phyloP scores from a whole-genome alignment of 306 rosid genomes.

The Psophocarpus tetragonolobus region DNA sequence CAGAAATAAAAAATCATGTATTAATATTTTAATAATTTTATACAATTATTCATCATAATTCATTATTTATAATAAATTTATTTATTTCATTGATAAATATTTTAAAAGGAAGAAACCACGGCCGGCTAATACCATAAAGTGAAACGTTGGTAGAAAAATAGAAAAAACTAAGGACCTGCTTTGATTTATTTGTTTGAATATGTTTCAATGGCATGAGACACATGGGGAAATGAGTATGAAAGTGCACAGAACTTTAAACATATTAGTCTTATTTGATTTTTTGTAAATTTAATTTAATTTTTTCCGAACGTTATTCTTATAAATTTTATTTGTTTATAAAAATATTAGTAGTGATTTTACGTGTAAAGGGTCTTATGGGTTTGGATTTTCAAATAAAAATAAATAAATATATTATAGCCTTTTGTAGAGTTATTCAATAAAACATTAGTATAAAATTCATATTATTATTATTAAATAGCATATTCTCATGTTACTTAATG shows the following conservation, averaged over 20 bases:
- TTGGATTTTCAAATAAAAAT: neutral
- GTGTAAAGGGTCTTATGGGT: neutral
- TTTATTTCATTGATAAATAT: too few relatives aligned
- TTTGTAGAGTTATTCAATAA: neutral
- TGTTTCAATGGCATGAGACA: neutral
- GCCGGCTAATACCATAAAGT: conserved; percentile 1
- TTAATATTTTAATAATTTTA: too few relatives aligned
- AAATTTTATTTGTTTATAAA: neutral
- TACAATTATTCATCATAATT: too few relatives aligned
- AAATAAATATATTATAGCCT: neutral
- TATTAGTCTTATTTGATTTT: neutral
- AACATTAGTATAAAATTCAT: neutral
- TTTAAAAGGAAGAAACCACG: neutral
- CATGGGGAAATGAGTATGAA: neutral
- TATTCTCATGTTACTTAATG: neutral
- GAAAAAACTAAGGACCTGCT: neutral
- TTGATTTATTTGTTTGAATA: neutral
- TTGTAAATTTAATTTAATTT: neutral
- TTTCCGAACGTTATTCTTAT: neutral
- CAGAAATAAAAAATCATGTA: too few relatives aligned
- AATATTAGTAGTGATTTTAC: neutral
- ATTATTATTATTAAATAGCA: neutral
- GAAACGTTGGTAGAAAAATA: neutral
- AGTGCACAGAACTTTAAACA: neutral
- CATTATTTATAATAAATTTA: too few relatives aligned